Evolutionary conservation across 768 basidiomycete genomes (phyloP).

Genomic region (Lactarius hengduanensis): DNA sequence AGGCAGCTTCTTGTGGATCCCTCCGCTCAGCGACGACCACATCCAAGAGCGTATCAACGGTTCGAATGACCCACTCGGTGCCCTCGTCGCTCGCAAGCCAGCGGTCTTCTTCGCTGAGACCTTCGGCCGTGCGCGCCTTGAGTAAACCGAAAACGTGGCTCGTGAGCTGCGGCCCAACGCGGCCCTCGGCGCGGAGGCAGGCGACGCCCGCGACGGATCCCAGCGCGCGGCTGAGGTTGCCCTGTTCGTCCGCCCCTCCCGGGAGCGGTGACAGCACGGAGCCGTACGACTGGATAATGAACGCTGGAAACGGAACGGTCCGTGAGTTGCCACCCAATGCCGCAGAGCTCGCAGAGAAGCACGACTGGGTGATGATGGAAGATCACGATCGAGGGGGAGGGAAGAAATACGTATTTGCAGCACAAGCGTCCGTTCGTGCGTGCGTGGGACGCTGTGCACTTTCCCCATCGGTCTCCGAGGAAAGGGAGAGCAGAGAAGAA

Average conservation of each 20-base stretch:
- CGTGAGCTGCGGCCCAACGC: slow-evolving; percentile 82
- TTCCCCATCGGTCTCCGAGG: slow-evolving; percentile 20
- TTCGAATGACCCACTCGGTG: slow-evolving; percentile 83
- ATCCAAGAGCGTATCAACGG: slow-evolving; percentile 77
- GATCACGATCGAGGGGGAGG: slow-evolving; percentile 27
- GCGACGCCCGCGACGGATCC: slow-evolving; percentile 85
- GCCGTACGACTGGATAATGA: slow-evolving; percentile 87
- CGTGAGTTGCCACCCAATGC: slow-evolving; percentile 16
- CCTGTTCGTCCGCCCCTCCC: slow-evolving; percentile 55
- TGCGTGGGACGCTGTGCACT: slow-evolving; percentile 6
- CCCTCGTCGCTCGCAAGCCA: slow-evolving; percentile 88
- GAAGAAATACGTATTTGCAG: neutral
- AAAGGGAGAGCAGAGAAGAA: slow-evolving; percentile 44
- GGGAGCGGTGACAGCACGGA: slow-evolving; percentile 73
- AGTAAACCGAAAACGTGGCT: slow-evolving; percentile 90
- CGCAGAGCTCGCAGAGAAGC: neutral
- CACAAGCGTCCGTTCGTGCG: slow-evolving; percentile 1
- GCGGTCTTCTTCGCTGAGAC: slow-evolving; percentile 64
- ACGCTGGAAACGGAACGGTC: slow-evolving; percentile 46
- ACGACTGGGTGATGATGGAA: neutral
- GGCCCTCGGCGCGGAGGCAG: slow-evolving; percentile 78
- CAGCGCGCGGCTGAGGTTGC: slow-evolving; percentile 80
- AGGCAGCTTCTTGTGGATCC: slow-evolving; percentile 42
- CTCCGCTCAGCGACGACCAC: slow-evolving; percentile 48
- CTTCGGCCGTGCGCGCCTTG: slow-evolving; percentile 67